Base-by-base conservation (phyloP, 345 rosid genomes). In the Citrus glauca region DNA sequence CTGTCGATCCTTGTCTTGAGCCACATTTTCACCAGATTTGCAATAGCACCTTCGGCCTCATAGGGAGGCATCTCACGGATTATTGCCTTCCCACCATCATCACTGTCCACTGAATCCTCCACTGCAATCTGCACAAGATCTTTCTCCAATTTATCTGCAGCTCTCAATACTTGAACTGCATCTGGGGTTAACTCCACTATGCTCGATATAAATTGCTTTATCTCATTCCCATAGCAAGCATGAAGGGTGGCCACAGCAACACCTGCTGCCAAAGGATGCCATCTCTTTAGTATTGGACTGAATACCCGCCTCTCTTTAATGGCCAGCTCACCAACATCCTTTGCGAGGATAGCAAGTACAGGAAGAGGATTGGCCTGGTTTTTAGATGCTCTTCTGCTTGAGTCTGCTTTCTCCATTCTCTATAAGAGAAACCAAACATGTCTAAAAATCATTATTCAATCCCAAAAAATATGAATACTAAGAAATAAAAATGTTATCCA, bases 261-360 rank as follows among this genome's bases (percentile, higher is more conserved):
- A 62, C 99, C 98, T 28, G 99, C 99, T 20, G 99, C 91, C 77
- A 96, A 89, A 66, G 99, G 98, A 84, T 96, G 99, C 99, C 99
- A 94, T 81, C 86, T 90, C 92, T 96, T 94, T 84, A 92, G 85
- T 87, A 96, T 88, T 25, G 98, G 95, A 87, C 99, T 94, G 71
- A 90, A 96, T 53, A 92, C 90, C 78, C 83, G 81, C 84, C 85
- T 92, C 87, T 96, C 98, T 5, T 87, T 90, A 81, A 87, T 59
- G 16, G 98, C 98, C 81, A 96, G 84, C 82, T 94, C 99, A 33
- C 92, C 95, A 80, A 94, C 98, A 86, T 96, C 98, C 83, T 90
- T 94, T 37, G 98, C 99, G 27, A 96, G 98, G 81, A 96, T 94
- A 48, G 92, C 95, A 19, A 96, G 98, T 75, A 94, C 86, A 62